Evolutionary conservation across 73 alveolate species (phyloP).

Genomic region (Uronychia binucleata): DNA sequence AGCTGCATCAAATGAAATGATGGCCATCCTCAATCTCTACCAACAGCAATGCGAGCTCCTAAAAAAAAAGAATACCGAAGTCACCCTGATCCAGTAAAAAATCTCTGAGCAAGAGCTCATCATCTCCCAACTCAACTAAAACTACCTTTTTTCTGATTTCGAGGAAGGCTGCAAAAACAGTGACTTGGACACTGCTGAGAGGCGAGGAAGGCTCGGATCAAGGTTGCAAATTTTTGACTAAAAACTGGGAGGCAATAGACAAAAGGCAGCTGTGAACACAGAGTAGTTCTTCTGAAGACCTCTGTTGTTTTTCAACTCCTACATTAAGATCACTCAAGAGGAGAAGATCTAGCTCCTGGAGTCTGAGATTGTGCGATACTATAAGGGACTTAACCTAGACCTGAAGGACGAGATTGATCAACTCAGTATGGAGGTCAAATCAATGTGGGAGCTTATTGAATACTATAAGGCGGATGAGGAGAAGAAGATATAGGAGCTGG

Average conservation of each 20-base stretch:
- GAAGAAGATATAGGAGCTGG: too few species aligned
- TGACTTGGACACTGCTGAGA: not conserved
- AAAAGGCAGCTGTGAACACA: not conserved
- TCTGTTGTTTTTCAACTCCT: not conserved
- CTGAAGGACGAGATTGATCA: not conserved
- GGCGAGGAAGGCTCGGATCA: not conserved
- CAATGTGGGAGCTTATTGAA: not conserved
- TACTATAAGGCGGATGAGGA: not conserved
- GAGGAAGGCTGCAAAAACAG: not conserved
- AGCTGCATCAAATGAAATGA: not conserved
- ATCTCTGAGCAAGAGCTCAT: not conserved
- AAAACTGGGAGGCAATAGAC: not conserved
- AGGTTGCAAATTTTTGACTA: too few species aligned
- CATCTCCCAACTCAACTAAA: not conserved
- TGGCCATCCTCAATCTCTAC: not conserved
- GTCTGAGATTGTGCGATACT: not conserved
- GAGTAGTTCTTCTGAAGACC: not conserved
- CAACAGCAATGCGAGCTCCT: not conserved
- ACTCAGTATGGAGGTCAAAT: not conserved
- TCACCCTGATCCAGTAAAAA: not conserved
- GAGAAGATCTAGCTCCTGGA: not conserved
- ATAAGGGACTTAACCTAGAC: not conserved
- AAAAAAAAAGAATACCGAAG: not conserved
- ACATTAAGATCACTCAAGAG: not conserved
- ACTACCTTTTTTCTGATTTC: not conserved